Evolutionary conservation across 2,329 filamentous ascomycete genomes (phyloP), one percentile per base, ranked within the genome.

Genomic region (Chalara sp.): DNA sequence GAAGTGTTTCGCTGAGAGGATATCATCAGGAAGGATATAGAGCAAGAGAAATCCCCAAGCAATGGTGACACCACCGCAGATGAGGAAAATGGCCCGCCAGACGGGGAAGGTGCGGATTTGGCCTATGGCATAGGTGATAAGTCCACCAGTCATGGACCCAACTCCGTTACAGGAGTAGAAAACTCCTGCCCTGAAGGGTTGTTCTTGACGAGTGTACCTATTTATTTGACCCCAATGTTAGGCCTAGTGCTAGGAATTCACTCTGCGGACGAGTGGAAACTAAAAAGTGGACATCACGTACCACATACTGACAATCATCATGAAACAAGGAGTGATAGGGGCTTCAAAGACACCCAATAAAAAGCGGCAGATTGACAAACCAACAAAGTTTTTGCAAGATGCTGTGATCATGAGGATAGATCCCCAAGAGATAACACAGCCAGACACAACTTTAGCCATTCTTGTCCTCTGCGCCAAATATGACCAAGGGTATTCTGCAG

Each of bases 261-360:
- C 21, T 21, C 3, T 21, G 21, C 21, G 21, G 21, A 21, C 21
- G 3, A 3, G 21, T 3, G 21, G 21, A 21, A 21, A 21, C 21
- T 21, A 21, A 21, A 21, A 21, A 21, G 21, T 21, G 21, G 21
- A 21, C 3, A 21, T 21, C 3, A 21, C 21, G 21, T 21, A 21
- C 21, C 29, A 48, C 13, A 41, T 35, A n/a, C 46, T 28, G 5
- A 48, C 46, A 6, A 48, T 6, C 7, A 48, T 29, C n/a, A 39
- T 48, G 5, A 48, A 29, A 28, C 41, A 41, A 8, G 46, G 46
- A 41, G 35, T 11, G 8, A 42, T 13, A 39, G 13, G 32, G 1
- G 78, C 76, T 62, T 87, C 83, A 49, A 83, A 84, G 1, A 83
- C 71, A 31, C 84, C 84, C 0, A 86, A 71, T 56, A 87, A 78